Percentiles rank a stretch among this genome's conserved stretches.
These are phyloP conservation scores for Eucalyptus tenuipes DNA, from an alignment of 345 rosid species.

Conservation along the genomic window DNA sequence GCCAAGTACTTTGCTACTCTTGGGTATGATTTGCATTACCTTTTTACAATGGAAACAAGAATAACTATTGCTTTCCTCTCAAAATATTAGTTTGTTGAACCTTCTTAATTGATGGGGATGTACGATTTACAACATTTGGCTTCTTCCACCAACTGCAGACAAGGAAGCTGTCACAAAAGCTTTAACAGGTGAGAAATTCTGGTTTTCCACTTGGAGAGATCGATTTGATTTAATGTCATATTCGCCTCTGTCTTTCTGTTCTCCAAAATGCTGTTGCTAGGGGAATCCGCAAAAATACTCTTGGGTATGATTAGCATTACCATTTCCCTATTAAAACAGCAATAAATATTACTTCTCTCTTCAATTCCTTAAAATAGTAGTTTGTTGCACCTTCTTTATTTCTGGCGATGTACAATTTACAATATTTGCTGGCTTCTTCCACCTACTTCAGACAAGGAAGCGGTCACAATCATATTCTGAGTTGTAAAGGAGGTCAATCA, in stretches of 20 bases:
- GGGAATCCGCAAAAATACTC: conserved; percentile 73
- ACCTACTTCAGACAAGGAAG: no score
- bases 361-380: not conserved
- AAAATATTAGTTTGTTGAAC: not conserved
- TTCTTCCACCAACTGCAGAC: conserved; percentile 83
- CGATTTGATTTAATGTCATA: not conserved
- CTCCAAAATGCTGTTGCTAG: conserved; percentile 74
- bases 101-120: not conserved
- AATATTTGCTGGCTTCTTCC: not conserved
- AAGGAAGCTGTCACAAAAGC: conserved; percentile 73
- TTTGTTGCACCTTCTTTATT: no score
- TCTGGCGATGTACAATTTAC: no score
- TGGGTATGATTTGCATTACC: conserved; percentile 30
- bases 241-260: conserved; percentile 18
- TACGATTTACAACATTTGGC: conserved; percentile 13
- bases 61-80: not conserved
- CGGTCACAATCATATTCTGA: not conserved
- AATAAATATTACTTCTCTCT: no score
- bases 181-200: conserved; percentile 38
- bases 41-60: not conserved
- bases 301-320: conserved; percentile 27
- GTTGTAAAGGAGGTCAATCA: not conserved
- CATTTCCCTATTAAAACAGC: no score
- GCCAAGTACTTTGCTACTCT: conserved; percentile 84
- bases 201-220: not conserved